Evolutionary conservation across 75 land plant species (phyloP).

Genomic region (Sequoia sempervirens): DNA sequence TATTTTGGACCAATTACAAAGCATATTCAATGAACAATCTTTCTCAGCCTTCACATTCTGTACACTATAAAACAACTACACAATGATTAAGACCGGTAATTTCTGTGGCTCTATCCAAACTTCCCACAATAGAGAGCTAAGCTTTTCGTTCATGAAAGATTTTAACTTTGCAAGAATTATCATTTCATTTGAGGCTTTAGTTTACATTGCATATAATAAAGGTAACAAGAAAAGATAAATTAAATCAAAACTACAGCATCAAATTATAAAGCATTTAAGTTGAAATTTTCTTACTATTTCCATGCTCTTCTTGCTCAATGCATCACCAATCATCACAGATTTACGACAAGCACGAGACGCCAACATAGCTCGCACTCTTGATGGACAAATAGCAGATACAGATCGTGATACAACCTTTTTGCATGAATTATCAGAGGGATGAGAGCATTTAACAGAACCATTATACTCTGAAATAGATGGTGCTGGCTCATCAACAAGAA

Average conservation of each 20-base stretch:
- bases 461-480: slow-evolving; percentile 1
- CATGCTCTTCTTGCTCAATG: slow-evolving; percentile 83
- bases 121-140: not conserved
- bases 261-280: not conserved
- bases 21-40: not conserved
- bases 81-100: not conserved
- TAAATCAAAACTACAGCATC: not conserved
- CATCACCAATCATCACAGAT: slow-evolving; percentile 91
- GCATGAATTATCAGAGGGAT: slow-evolving; percentile 15
- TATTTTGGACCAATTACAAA: not conserved
- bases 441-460: not conserved
- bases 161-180: not conserved
- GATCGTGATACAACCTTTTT: slow-evolving; percentile 26
- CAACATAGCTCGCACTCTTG: slow-evolving; percentile 86
- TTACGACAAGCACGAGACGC: slow-evolving; percentile 96
- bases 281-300: slow-evolving; percentile 37
- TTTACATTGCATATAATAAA: not conserved
- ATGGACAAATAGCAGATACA: slow-evolving; percentile 61
- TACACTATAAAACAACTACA: not conserved
- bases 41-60: not conserved
- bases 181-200: not conserved
- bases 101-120: not conserved
- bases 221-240: not conserved
- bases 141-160: not conserved
- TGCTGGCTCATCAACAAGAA: slow-evolving; percentile 67